Evolutionary conservation across 257 asterid genomes (phyloP), one percentile per base, ranked within the genome.

Genomic region (Solanum corneliomulleri): DNA sequence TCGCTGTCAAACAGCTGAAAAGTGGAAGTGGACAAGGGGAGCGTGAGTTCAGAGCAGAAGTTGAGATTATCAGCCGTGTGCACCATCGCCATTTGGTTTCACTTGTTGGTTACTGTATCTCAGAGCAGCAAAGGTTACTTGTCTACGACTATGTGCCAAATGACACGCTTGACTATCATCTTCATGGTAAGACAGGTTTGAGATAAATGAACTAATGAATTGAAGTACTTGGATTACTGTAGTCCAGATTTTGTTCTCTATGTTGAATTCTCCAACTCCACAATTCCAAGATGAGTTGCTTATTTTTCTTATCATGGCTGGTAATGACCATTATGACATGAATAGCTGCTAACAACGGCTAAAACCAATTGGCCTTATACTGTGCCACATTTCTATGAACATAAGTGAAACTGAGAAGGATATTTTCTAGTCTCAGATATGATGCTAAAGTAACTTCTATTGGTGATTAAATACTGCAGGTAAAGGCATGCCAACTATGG

Each of bases 21-120:
- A 94, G 88, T 87, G 98, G 98, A 29, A 94, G 98, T 70, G 98
- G 98, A 85, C 98, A 95, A 90, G 98, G 98, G 76, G 98, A 95
- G 88, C 96, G 98, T 33, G 98, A 95, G 87, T 95, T 95, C 89
- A 91, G 94, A 92, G 98, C 98, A 35, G 98, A 95, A 91, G 98
- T 95, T 58, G 98, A 95, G 83, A 95, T 95, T 91, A 95, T 95
- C 83, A 96, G 98, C 91, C 87, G 98, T 70, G 93, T 96, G 88
- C 98, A 96, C 90, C 98, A 96, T 80, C 94, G 96, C 68, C 98
- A 96, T 91, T 91, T 96, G 91, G 98, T 96, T 77, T 94, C 98
- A 52, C 97, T 96, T 60, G 98, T 96, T 69, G 98, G 98, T 90
- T 96, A 96, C 90, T 96, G 98, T 86, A 94, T 93, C 72, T 70